A percentile compares a stretch with the other conserved stretches of the same genome.
Evolutionary conservation across 345 rosid genomes (phyloP).

Genomic region (Conringia planisiliqua): DNA sequence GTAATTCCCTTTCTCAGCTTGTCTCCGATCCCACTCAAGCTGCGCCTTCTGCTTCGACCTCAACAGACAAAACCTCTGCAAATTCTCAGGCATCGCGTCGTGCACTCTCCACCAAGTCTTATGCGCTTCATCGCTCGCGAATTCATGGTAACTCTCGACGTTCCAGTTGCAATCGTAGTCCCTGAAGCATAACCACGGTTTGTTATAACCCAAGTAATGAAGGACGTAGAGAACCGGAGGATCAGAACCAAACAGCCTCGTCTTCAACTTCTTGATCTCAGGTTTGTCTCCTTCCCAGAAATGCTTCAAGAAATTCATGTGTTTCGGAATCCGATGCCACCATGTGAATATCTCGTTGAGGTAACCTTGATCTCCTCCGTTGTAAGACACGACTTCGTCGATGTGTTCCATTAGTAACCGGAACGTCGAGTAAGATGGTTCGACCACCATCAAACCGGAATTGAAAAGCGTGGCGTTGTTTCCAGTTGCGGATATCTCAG

Average conservation of each 20-base stretch:
- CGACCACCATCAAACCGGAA: slow-evolving; percentile 84
- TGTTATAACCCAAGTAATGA: slow-evolving; percentile 69
- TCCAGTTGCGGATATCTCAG: slow-evolving; percentile 79
- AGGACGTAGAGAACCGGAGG: slow-evolving; percentile 83
- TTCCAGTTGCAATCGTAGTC: slow-evolving; percentile 99
- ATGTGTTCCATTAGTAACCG: slow-evolving; percentile 79
- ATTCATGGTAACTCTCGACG: slow-evolving; percentile 69
- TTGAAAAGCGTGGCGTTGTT: slow-evolving; percentile 79
- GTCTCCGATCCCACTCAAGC: slow-evolving; percentile 83
- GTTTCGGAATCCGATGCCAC: slow-evolving; percentile 96
- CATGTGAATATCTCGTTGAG: slow-evolving; percentile 89
- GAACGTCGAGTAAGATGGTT: slow-evolving; percentile 84
- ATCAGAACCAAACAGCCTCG: slow-evolving; percentile 64
- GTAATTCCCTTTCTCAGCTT: slow-evolving; percentile 74
- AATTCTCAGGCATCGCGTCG: slow-evolving; percentile 67
- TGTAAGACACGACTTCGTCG: slow-evolving; percentile 77
- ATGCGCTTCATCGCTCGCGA: slow-evolving; percentile 80
- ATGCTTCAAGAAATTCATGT: slow-evolving; percentile 92
- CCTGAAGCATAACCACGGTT: slow-evolving; percentile 88
- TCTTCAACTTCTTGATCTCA: slow-evolving; percentile 69
- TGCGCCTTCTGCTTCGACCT: slow-evolving; percentile 83
- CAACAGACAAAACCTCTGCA: slow-evolving; percentile 70
- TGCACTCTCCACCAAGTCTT: slow-evolving; percentile 86
- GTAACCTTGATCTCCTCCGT: slow-evolving; percentile 94
- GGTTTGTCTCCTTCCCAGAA: slow-evolving; percentile 89